Evolutionary conservation across 2,329 filamentous ascomycete species (phyloP).

Genomic region (Alternaria brassicae): DNA sequence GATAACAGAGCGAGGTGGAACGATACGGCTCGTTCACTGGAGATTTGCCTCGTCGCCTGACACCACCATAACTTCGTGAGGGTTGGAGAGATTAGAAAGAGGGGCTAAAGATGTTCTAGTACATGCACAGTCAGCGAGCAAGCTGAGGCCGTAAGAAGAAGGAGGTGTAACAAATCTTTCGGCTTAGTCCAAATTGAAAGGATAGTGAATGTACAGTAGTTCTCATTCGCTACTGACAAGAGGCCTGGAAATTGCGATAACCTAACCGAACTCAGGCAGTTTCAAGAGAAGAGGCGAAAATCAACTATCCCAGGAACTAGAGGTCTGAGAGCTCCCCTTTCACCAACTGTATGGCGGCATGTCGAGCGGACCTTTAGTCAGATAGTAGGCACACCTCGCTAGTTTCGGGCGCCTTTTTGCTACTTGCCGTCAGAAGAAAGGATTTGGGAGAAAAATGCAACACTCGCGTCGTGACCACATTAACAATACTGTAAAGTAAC

Average conservation of each 20-base stretch:
- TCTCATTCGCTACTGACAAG: not conserved
- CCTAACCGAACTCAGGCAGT: not conserved
- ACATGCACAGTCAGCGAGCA: not conserved
- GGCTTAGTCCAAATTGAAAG: not conserved
- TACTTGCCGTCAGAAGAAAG: not conserved
- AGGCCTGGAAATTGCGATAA: not conserved
- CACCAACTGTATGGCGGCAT: not conserved
- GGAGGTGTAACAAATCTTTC: constrained; percentile 4
- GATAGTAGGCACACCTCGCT: not conserved
- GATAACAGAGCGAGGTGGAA: not conserved
- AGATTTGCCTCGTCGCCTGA: not conserved
- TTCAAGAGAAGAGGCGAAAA: not conserved
- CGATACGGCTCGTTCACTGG: not conserved
- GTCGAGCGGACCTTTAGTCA: not conserved
- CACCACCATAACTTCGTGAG: not conserved
- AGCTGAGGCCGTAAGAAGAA: not conserved
- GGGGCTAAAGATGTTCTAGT: not conserved
- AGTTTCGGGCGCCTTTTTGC: not conserved
- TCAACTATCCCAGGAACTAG: not conserved
- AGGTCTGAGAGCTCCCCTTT: not conserved
- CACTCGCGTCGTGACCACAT: not conserved
- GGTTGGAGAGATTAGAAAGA: not conserved
- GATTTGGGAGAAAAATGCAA: not conserved
- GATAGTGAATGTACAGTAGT: not conserved
- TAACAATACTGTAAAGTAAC: not conserved